Conservation (phyloP, 345 rosid species). For the Mallotus nudiflorus region DNA sequence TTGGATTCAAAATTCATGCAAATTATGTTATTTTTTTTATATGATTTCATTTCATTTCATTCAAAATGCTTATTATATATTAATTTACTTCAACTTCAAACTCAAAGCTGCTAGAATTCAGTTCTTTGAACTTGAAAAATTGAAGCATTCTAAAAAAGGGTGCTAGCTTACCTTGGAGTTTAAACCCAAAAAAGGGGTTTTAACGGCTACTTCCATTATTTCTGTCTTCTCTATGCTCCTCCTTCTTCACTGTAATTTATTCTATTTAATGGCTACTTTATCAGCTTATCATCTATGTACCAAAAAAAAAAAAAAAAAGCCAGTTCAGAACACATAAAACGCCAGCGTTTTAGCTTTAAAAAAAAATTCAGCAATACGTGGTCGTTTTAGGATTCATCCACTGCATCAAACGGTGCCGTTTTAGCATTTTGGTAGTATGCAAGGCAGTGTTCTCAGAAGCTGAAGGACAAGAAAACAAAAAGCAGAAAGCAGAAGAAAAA, state of each 20-base stretch:
- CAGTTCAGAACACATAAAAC: too few relatives aligned
- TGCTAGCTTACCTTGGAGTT: slow-evolving; percentile 30
- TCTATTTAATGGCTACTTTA: not conserved
- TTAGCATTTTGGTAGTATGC: not conserved
- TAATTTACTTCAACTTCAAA: too few relatives aligned
- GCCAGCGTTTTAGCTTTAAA: not conserved
- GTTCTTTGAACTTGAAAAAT: not conserved
- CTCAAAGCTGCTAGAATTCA: too few relatives aligned
- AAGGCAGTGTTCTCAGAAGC: too few relatives aligned
- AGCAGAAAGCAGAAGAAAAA: not conserved
- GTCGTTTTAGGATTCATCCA: not conserved
- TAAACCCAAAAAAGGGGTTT: slow-evolving; percentile 29
- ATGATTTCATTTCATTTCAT: too few relatives aligned
- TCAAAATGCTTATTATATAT: too few relatives aligned
- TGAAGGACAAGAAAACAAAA: not conserved
- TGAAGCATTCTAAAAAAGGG: not conserved
- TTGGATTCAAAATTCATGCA: too few relatives aligned
- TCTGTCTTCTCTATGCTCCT: not conserved
- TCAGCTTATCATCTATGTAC: too few relatives aligned
- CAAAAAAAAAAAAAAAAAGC: too few relatives aligned
- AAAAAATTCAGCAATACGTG: too few relatives aligned
- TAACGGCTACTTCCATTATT: slow-evolving; percentile 40
- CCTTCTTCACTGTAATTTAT: not conserved
- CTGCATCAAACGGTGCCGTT: not conserved
- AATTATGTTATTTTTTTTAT: too few relatives aligned